Evolutionary conservation across 805 yeast genomes (phyloP).

Genomic region (Myxozyma neotropica): DNA sequence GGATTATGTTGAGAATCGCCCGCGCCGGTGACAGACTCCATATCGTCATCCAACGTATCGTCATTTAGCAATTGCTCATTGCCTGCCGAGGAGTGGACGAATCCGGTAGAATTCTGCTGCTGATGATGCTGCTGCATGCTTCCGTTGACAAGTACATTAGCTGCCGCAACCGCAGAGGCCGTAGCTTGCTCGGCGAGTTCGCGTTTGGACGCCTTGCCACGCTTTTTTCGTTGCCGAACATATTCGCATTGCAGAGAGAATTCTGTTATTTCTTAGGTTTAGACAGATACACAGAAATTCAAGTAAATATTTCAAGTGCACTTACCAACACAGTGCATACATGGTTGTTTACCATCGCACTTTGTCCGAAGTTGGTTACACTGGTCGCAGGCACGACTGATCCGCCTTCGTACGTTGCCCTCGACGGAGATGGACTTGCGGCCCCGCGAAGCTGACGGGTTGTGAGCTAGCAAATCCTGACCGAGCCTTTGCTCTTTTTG

Average conservation of each 20-base stretch:
- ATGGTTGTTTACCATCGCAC: constrained; percentile 53
- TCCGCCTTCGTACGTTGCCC: constrained; percentile 12
- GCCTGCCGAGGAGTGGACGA: neutral
- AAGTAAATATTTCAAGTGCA: neutral
- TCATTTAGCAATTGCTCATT: neutral
- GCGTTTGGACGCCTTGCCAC: constrained; percentile 43
- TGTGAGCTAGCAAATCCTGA: too few relatives aligned
- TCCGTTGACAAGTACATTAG: constrained; percentile 1
- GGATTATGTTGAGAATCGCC: neutral
- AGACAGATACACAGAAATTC: too few relatives aligned
- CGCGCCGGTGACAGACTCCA: neutral
- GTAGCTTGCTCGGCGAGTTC: constrained; percentile 17
- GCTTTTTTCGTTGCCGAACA: constrained; percentile 48
- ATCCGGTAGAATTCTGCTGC: neutral
- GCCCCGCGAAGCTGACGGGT: constrained; percentile 2
- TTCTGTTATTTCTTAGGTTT: too few relatives aligned
- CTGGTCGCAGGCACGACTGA: constrained; percentile 50
- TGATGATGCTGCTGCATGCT: constrained; percentile 4
- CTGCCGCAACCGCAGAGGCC: constrained; percentile 11
- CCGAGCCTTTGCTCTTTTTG: neutral
- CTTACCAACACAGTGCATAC: constrained; percentile 47
- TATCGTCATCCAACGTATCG: neutral
- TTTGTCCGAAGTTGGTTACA: constrained; percentile 53
- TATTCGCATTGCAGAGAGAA: constrained; percentile 45
- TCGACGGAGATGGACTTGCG: constrained; percentile 4